Evolutionary conservation across 139 green algal genomes (phyloP).

Genomic region (Chlamydomonas sp.): DNA sequence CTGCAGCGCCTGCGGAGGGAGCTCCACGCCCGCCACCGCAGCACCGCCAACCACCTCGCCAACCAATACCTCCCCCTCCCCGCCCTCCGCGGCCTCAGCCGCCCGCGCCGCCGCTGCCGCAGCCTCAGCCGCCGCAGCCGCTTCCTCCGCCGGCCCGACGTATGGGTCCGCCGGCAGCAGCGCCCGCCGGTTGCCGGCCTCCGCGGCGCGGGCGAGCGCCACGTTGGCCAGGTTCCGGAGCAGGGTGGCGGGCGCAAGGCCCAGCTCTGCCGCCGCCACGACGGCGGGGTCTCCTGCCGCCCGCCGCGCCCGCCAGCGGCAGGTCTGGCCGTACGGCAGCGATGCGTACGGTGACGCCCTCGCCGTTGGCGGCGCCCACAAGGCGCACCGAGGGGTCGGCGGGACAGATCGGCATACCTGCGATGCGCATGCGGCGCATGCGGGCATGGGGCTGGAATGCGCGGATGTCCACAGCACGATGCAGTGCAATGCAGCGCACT

Average conservation of each 20-base stretch:
- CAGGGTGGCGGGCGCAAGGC: conserved; percentile 67
- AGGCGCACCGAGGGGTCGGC: conserved; percentile 34
- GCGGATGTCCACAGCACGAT: not conserved
- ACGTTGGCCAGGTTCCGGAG: conserved; percentile 72
- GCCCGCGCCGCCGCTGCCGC: not conserved
- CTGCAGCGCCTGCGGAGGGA: conserved; percentile 12
- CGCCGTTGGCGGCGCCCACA: conserved; percentile 35
- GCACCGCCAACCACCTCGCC: not conserved
- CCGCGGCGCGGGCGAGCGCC: conserved; percentile 17
- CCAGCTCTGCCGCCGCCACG: conserved; percentile 72
- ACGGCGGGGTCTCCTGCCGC: conserved; percentile 58
- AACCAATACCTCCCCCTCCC: not conserved
- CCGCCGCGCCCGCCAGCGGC: conserved; percentile 47
- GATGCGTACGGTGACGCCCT: conserved; percentile 56
- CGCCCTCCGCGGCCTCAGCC: not conserved
- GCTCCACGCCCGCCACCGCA: not conserved
- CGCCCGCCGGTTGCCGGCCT: conserved; percentile 10
- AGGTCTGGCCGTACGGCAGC: conserved; percentile 52
- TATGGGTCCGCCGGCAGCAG: not conserved
- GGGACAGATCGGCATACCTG: conserved; percentile 45
- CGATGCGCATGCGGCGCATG: not conserved
- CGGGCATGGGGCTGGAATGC: not conserved
- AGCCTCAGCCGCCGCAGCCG: not conserved
- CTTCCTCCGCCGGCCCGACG: not conserved
- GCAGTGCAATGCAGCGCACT: too few species aligned